Base-by-base conservation (phyloP, 192 early-diverging fungal genomes). In the Glomus cerebriforme region DNA sequence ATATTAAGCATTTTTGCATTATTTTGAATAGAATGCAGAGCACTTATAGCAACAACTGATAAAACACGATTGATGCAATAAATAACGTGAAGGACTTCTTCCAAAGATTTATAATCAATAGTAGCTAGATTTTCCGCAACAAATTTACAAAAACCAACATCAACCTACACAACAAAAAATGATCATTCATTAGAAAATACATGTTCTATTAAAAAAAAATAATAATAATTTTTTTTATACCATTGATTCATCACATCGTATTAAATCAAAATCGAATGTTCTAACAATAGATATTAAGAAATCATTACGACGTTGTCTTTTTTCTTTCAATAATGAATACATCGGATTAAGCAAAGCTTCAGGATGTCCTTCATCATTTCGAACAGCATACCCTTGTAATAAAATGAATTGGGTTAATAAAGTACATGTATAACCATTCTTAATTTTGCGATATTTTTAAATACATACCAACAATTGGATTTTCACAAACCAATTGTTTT, bases 41-140 rank as follows among this genome's bases (percentile, higher is more conserved):
- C 59, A 70, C 86, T 89, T 54, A 91, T 87, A 27, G 92, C 95
- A 3, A 88, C 83, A 24, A 93, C 89, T 1, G 95, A 91, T 37
- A 96, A 84, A 3, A 93, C 83, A 22, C 94, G 85, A 82, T 92
- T 90, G 62, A 92, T 87, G 66, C 90, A 87, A 82, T 94, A 91
- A 15, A 94, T 85, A 7, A 96, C 87, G 63, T 87, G 86, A 27
- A 96, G 79, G 19, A 96, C 88, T 84, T 98, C 97, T 47, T 96
- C 96, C 54, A 89, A 83, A 17, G 88, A 89, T 79, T 92, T 92
- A 80, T 91, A 96, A 69, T 95, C 89, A 12, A 98, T 82, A 2
- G 91, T 85, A 0, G 96, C 89, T 31, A 97, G 77, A 81, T 92
- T 95, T 71, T 97, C 96, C 0, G 92, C 94, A 6, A 96, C 81